Base-by-base conservation (phyloP, 192 early-diverging fungal genomes). In the Linnemannia hyalina region DNA sequence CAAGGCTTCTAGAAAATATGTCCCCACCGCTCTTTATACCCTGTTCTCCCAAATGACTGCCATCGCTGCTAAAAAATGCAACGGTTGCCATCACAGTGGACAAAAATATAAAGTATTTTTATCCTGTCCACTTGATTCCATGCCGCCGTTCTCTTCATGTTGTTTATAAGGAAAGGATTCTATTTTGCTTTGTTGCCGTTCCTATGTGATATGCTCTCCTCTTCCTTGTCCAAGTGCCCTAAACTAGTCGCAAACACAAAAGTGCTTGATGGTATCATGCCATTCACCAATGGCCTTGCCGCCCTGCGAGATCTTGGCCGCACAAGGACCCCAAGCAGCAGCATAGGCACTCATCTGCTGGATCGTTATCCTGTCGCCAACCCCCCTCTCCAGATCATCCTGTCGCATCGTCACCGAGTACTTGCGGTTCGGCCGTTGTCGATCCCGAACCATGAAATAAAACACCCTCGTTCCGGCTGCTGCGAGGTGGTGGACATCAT, bases 291-390 rank as follows among this genome's bases (percentile, higher is more conserved):
- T 54, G 4, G 81, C 82, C 47, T 80, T 76, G 11, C 78, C 77
- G 2, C 75, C 87, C 15, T 69, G 65, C 0, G 77, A 32, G 35
- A 88, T 82, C 32, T 52, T 40, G 54, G 32, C 35, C 22, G 77
- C 47, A 74, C 78, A 82, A 16, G 75, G 68, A 20, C 47, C 35
- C 81, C 81, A 82, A 20, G 68, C 73, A 23, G 60, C 29, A 6
- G 83, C 78, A 36, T 85, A 85, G 1, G 83, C 83, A 73, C 83
- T 85, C 78, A 85, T 80, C 70, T 85, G 83, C 18, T 73, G 68
- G 63, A 85, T 80, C 32, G 70, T 77, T 32, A 85, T 65, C 11
- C 78, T 73, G 38, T 80, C 74, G 2, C 74, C 74, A 18, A 68
- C 29, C 0, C 75, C 78, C 44, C n/a, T 52, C 32, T 80, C 74